Evolutionary conservation across 2,329 filamentous ascomycete genomes (phyloP).

Genomic region (Talaromyces atroroseus): DNA sequence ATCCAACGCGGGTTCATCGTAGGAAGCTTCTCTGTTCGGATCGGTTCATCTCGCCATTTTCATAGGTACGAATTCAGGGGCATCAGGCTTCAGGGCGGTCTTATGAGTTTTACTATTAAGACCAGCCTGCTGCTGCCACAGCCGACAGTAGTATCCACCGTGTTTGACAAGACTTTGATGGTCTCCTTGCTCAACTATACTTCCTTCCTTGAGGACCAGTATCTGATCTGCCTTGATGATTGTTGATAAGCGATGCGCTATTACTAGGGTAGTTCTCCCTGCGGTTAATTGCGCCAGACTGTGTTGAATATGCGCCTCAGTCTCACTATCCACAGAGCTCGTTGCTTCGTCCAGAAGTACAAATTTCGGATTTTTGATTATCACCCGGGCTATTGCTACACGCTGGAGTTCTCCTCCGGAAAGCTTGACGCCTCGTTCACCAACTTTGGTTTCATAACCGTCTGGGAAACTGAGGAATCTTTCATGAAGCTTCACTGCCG

Average conservation of each 20-base stretch:
- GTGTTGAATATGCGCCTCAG: constrained; percentile 88
- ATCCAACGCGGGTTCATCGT: not conserved
- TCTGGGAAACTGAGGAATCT: constrained; percentile 79
- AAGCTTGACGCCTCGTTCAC: constrained; percentile 84
- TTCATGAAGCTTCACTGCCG: constrained; percentile 89
- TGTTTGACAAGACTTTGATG: constrained; percentile 71
- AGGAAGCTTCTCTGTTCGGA: not conserved
- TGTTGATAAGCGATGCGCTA: constrained; percentile 90
- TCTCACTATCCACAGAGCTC: constrained; percentile 86
- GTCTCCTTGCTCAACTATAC: constrained; percentile 84
- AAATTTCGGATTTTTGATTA: constrained; percentile 87
- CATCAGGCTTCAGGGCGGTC: constrained; percentile 31
- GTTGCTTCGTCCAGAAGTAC: constrained; percentile 93
- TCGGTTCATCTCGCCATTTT: not conserved
- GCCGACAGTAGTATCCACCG: constrained; percentile 69
- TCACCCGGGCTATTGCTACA: constrained; percentile 85
- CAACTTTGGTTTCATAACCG: constrained; percentile 90
- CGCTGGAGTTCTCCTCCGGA: constrained; percentile 96
- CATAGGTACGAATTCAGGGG: constrained; percentile 36
- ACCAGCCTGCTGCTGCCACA: constrained; percentile 61
- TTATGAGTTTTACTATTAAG: constrained; percentile 45
- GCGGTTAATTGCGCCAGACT: constrained; percentile 79
- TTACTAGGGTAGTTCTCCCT: constrained; percentile 89
- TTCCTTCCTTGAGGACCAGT: constrained; percentile 78
- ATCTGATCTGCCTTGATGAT: constrained; percentile 94